A percentile compares a stretch with the other conserved stretches of the same genome.
phyloP scores from a whole-genome alignment of 768 basidiomycete species.

The Paxillus ammoniavirescens region DNA sequence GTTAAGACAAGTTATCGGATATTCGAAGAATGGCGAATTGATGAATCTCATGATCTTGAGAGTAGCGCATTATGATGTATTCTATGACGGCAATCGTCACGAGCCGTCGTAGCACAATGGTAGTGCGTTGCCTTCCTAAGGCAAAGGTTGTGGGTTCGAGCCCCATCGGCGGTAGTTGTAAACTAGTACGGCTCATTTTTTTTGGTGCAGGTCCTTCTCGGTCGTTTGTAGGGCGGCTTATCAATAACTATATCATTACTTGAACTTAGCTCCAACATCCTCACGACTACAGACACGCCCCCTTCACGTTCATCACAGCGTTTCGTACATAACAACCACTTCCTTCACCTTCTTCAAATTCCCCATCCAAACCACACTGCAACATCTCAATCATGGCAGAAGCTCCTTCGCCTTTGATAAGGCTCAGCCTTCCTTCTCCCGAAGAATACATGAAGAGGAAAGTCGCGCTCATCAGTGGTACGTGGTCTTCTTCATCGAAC shows the following conservation, averaged over 20 bases:
- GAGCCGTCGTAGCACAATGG: conserved; percentile 40
- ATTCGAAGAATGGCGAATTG: too few species aligned
- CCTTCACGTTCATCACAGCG: background rate
- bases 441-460: conserved; percentile 89
- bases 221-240: background rate
- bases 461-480: conserved; percentile 91
- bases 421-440: conserved; percentile 60
- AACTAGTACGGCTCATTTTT: conserved; percentile 22
- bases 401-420: conserved; percentile 37
- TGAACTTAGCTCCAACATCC: background rate
- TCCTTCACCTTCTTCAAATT: background rate
- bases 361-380: background rate
- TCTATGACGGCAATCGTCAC: background rate
- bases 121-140: conserved; percentile 40
- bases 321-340: background rate
- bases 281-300: conserved; percentile 1
- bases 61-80: too few species aligned
- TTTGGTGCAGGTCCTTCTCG: background rate
- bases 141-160: conserved; percentile 39
- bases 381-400: conserved; percentile 15
- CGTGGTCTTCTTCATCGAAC: conserved; percentile 16
- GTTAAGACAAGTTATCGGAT: background rate
- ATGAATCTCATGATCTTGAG: too few species aligned
- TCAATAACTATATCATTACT: background rate
- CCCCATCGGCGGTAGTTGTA: conserved; percentile 37